Evolutionary conservation across 1,284 basidiomycete genomes (phyloP).

Genomic region (Rhodotorula sp.): DNA sequence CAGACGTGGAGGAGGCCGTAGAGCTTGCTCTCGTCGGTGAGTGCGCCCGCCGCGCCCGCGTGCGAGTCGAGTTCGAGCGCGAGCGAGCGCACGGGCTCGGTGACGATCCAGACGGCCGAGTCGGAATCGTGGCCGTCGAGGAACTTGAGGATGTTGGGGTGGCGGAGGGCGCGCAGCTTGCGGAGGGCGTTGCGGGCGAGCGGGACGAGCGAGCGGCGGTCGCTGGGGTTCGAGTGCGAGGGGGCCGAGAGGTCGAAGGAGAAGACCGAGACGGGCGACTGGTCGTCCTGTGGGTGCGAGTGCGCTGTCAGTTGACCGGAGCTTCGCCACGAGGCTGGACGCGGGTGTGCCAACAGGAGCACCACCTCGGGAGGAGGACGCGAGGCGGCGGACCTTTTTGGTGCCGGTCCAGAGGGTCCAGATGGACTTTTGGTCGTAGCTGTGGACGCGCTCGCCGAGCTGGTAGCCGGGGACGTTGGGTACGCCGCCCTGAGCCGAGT

Average conservation of each 20-base stretch:
- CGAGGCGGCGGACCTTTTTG: slow-evolving; percentile 68
- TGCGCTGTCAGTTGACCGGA: not conserved
- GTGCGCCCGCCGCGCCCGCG: not conserved
- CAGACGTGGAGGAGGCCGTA: slow-evolving; percentile 49
- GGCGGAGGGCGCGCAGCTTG: slow-evolving; percentile 86
- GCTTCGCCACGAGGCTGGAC: not conserved
- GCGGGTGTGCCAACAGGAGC: not conserved
- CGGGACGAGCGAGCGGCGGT: slow-evolving; percentile 62
- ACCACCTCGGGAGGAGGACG: not conserved
- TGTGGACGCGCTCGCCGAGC: slow-evolving; percentile 71
- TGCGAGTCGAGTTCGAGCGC: slow-evolving; percentile 2
- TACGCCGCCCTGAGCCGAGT: slow-evolving; percentile 25
- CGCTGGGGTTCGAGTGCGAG: slow-evolving; percentile 53
- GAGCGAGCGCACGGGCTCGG: slow-evolving; percentile 86
- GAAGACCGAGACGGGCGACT: slow-evolving; percentile 78
- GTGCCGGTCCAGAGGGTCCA: slow-evolving; percentile 86
- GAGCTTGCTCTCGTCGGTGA: slow-evolving; percentile 31
- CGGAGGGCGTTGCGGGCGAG: slow-evolving; percentile 88
- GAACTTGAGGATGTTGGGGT: slow-evolving; percentile 94
- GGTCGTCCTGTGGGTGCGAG: slow-evolving; percentile 70
- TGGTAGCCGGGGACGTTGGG: slow-evolving; percentile 59
- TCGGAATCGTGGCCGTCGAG: slow-evolving; percentile 77
- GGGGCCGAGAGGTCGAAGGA: slow-evolving; percentile 65
- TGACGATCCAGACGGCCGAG: slow-evolving; percentile 84
- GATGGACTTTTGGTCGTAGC: slow-evolving; percentile 67